phyloP scores from a whole-genome alignment of 306 rosid genomes.

The Acacia confusa region DNA sequence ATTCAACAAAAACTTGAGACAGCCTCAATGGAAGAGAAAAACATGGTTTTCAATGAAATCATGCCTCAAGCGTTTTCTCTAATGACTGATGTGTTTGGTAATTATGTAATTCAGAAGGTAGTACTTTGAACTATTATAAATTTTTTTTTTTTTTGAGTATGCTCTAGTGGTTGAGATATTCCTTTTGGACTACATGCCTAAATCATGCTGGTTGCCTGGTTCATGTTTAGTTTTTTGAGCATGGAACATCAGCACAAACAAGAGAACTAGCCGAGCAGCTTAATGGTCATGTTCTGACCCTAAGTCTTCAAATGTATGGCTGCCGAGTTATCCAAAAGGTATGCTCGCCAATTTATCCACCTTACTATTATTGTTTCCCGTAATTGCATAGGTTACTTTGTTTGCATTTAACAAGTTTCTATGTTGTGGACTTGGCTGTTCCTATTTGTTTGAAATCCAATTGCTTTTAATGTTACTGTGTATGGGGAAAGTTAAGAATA shows the following conservation, averaged over 20 bases:
- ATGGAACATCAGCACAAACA: slow-evolving; percentile 73
- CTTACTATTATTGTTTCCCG: slow-evolving; percentile 22
- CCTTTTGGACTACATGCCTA: slow-evolving; percentile 15
- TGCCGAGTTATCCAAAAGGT: slow-evolving; percentile 99
- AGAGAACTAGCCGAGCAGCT: slow-evolving; percentile 94
- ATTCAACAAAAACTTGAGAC: slow-evolving; percentile 97
- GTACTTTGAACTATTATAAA: slow-evolving; percentile 6
- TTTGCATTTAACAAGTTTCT: neutral
- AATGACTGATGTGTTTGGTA: slow-evolving; percentile 97
- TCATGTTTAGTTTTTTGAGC: slow-evolving; percentile 90
- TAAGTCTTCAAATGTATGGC: slow-evolving; percentile 98
- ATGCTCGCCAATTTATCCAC: slow-evolving; percentile 23
- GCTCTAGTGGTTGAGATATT: slow-evolving; percentile 10
- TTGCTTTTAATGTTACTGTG: neutral
- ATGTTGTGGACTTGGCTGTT: neutral
- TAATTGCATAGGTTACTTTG: neutral
- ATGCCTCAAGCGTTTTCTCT: slow-evolving; percentile 90
- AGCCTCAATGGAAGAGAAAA: slow-evolving; percentile 77
- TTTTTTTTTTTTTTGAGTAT: neutral
- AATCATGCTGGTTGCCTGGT: slow-evolving; percentile 17
- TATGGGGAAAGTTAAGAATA: slow-evolving; percentile 8
- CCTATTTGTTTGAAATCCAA: neutral
- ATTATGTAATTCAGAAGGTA: slow-evolving; percentile 98
- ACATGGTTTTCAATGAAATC: slow-evolving; percentile 90
- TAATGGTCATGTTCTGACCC: slow-evolving; percentile 75